Evolutionary conservation across 192 early-diverging fungal species (phyloP).

Genomic region (Rhizophagus clarus): DNA sequence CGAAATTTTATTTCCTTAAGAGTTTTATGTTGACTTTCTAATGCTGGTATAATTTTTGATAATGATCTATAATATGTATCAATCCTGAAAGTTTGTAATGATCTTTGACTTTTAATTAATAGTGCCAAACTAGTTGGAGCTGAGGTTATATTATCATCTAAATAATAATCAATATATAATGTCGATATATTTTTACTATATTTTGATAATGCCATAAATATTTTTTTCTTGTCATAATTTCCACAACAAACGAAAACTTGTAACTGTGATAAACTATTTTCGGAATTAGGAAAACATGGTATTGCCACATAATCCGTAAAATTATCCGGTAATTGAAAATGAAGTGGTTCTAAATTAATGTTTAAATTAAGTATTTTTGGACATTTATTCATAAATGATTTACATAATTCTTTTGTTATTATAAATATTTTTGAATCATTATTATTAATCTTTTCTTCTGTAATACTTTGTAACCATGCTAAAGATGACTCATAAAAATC

Average conservation of each 20-base stretch:
- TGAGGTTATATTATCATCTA: not conserved
- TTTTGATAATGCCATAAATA: slow-evolving; percentile 10
- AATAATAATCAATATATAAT: slow-evolving; percentile 17
- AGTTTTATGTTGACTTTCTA: slow-evolving; percentile 8
- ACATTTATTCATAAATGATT: slow-evolving; percentile 1
- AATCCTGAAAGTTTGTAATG: slow-evolving; percentile 16
- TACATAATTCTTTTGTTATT: slow-evolving; percentile 8
- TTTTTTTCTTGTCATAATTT: slow-evolving; percentile 21
- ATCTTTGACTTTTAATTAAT: slow-evolving; percentile 23
- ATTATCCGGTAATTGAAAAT: not conserved
- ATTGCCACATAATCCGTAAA: not conserved
- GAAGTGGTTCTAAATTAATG: not conserved
- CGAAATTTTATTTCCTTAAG: slow-evolving; percentile 2
- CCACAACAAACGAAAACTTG: slow-evolving; percentile 16
- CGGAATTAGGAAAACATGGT: slow-evolving; percentile 14
- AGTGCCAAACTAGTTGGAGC: not conserved
- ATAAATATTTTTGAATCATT: not conserved
- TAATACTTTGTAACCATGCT: not conserved
- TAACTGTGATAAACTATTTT: not conserved
- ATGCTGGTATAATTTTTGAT: slow-evolving; percentile 11
- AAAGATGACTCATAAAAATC: not conserved
- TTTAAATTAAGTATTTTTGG: not conserved
- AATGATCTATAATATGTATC: not conserved
- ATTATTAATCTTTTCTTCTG: not conserved
- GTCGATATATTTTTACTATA: not conserved